Conservation (phyloP, 1,284 basidiomycete species). For the Polyporus tsugae region DNA sequence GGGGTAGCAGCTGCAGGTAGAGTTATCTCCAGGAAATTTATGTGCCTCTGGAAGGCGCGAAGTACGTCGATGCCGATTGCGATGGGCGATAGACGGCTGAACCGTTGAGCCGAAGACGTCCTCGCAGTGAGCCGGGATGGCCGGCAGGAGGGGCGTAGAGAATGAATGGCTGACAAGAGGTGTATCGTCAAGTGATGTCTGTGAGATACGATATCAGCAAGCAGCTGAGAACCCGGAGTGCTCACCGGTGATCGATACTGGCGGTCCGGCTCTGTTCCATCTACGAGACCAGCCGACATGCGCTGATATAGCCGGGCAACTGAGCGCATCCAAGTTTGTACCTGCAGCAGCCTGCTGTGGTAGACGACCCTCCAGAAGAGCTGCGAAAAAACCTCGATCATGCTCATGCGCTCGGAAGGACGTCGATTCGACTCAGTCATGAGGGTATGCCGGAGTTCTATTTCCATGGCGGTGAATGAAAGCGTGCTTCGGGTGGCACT, state of each 20-base stretch:
- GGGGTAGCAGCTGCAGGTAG: not conserved
- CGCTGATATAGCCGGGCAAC: not conserved
- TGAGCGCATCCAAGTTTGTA: not conserved
- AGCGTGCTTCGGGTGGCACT: not conserved
- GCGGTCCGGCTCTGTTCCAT: not conserved
- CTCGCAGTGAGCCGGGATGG: not conserved
- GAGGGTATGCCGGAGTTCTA: not conserved
- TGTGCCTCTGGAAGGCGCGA: not conserved
- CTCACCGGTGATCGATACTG: not conserved
- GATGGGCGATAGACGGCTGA: conserved; percentile 5
- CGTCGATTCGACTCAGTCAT: not conserved
- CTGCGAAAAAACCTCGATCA: not conserved
- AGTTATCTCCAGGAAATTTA: not conserved
- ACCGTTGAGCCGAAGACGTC: conserved; percentile 1
- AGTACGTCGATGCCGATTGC: not conserved
- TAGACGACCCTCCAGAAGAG: no score
- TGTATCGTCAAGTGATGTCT: not conserved
- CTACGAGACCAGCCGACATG: not conserved
- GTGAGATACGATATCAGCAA: not conserved
- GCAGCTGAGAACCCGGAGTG: not conserved
- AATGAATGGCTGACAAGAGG: not conserved
- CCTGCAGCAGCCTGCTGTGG: not conserved
- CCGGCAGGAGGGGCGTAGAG: not conserved
- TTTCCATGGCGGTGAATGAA: not conserved
- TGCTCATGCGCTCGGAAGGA: not conserved